phyloP scores from a whole-genome alignment of 805 yeast species.

The Ogataea dorogensis region DNA sequence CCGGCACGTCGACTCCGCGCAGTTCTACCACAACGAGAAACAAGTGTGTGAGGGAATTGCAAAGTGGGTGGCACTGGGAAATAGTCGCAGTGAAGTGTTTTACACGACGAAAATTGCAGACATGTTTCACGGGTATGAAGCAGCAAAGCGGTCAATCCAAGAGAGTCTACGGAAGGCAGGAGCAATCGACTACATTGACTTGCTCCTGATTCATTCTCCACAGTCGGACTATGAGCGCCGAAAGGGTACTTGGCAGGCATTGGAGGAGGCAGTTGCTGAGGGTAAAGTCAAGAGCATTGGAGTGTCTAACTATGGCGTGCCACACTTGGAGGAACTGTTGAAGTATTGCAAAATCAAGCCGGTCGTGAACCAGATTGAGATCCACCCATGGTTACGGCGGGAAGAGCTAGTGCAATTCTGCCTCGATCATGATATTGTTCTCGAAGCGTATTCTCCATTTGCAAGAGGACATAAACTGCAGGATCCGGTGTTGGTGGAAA shows the following conservation, averaged over 20 bases:
- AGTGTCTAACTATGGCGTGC: constrained; percentile 64
- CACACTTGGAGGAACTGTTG: constrained; percentile 54
- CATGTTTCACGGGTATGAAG: constrained; percentile 34
- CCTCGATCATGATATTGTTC: constrained; percentile 42
- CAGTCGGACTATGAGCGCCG: constrained; percentile 41
- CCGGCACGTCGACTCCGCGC: constrained; percentile 74
- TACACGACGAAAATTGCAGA: constrained; percentile 40
- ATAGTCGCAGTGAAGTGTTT: constrained; percentile 39
- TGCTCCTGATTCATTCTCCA: constrained; percentile 56
- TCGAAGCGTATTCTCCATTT: constrained; percentile 66
- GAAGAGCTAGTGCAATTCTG: constrained; percentile 44
- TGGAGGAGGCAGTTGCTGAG: constrained; percentile 51
- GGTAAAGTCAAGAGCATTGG: constrained; percentile 57
- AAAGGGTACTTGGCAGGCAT: constrained; percentile 51
- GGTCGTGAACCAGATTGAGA: constrained; percentile 49
- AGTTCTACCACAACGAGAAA: constrained; percentile 57
- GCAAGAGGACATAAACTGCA: constrained; percentile 50
- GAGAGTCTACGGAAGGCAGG: constrained; percentile 41
- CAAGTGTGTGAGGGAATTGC: constrained; percentile 61
- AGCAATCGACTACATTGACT: constrained; percentile 50
- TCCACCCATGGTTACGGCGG: constrained; percentile 50
- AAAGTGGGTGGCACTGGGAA: constrained; percentile 34
- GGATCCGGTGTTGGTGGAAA: constrained; percentile 40
- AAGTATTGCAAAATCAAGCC: constrained; percentile 44
- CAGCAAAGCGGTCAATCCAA: constrained; percentile 42